phyloP scores from a whole-genome alignment of 2,329 filamentous ascomycete genomes.

The Camillea tinctor region DNA sequence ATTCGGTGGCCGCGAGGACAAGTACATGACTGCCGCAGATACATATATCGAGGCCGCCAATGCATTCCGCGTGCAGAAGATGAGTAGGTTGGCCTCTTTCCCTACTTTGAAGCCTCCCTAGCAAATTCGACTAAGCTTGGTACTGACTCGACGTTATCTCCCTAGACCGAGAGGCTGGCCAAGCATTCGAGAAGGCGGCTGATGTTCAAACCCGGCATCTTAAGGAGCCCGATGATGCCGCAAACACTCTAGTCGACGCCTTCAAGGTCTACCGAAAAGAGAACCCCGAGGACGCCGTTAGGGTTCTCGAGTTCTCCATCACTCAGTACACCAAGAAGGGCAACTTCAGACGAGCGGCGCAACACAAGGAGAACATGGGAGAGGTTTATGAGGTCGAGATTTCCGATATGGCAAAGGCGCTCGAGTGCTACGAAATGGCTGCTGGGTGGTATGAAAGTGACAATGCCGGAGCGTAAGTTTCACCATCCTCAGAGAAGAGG shows the following conservation, averaged over 20 bases:
- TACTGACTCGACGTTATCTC: constrained; percentile 2
- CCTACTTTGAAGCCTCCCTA: neutral
- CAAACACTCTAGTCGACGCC: constrained; percentile 83
- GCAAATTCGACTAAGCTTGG: neutral
- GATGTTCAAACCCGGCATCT: constrained; percentile 75
- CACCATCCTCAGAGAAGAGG: neutral
- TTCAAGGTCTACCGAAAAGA: constrained; percentile 94
- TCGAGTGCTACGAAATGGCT: constrained; percentile 81
- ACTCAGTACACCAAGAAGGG: constrained; percentile 84
- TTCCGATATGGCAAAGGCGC: constrained; percentile 72
- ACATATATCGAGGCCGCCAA: constrained; percentile 87
- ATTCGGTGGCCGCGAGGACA: constrained; percentile 84
- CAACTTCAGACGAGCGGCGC: constrained; percentile 87
- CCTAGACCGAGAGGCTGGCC: constrained; percentile 80
- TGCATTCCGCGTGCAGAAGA: constrained; percentile 84
- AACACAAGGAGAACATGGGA: constrained; percentile 84
- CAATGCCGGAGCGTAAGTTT: constrained; percentile 73
- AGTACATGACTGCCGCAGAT: constrained; percentile 86
- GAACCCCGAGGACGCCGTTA: constrained; percentile 77
- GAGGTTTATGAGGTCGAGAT: constrained; percentile 84
- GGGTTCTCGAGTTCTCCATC: constrained; percentile 77
- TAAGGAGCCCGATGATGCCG: constrained; percentile 89
- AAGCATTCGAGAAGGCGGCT: constrained; percentile 85
- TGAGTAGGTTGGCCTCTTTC: constrained; percentile 54
- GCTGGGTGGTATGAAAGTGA: constrained; percentile 88